Base-by-base conservation (phyloP, 805 yeast species). In the Candida pseudoglaebosa region DNA sequence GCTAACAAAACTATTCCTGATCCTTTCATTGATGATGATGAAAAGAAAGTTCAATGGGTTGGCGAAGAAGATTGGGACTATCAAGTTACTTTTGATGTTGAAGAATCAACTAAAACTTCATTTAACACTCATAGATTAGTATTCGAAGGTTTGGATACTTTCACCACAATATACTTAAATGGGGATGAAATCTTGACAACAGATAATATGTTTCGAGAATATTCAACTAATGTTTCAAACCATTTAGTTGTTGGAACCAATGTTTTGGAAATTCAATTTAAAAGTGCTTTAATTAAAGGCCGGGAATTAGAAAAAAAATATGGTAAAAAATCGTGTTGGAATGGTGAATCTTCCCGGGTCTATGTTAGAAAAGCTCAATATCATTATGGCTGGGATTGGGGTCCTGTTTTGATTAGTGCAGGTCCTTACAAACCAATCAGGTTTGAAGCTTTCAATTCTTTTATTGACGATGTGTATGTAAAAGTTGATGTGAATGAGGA, bases 361-460 rank as follows among this genome's bases (percentile, higher is more conserved):
- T 65, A 71, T 37, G 64, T 68, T 13, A 57, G 80, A 44, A 74
- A 74, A 47, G 75, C 79, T 1, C 79, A 72, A 49, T 73, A 73
- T 47, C 77, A 73, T 43, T 75, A 60, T 46, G 80, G 80, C 2
- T 75, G 79, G 80, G 80, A 75, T 50, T 75, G 80, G 80, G 79
- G 78, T 14, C 75, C 75, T 5, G 39, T 57, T 3, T 50, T 68
- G 35, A 53, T 71, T 50, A 61, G 72, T 3, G 67, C 74, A 49
- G 77, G 77, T 8, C 72, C 72, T 2, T 70, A 59, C 40, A 53
- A 56, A 34, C 72, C 70, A 0, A 57, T 72, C 4, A 45, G 41
- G 17, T 44, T 70, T 28, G 49, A 56, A 18, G 35, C 46, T 2
- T 56, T 45, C 36, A 35, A 52, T 26, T 29, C 43, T 1, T 13